Percentiles rank a stretch among this genome's conserved stretches.
Evolutionary conservation across 495 filamentous ascomycete genomes (phyloP).

Genomic region (Neurospora pannonica): DNA sequence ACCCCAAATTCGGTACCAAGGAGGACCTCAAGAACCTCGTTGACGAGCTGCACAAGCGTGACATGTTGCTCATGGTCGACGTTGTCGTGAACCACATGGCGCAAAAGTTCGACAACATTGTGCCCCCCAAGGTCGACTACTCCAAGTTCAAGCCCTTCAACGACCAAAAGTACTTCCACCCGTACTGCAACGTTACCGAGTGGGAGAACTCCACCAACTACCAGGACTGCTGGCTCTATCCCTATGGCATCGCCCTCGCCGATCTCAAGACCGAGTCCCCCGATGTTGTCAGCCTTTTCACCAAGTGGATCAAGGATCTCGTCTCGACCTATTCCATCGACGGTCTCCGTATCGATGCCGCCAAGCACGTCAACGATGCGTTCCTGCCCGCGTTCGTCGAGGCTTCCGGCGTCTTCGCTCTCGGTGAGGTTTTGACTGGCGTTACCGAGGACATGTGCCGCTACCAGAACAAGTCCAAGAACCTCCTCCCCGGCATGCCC

Average conservation of each 20-base stretch:
- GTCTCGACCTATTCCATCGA: slow-evolving; percentile 69
- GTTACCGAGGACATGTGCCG: slow-evolving; percentile 18
- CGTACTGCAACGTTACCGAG: slow-evolving; percentile 53
- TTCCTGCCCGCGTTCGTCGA: slow-evolving; percentile 57
- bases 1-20: slow-evolving; percentile 55
- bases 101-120: slow-evolving; percentile 37
- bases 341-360: slow-evolving; percentile 69
- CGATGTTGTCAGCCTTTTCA: slow-evolving; percentile 44
- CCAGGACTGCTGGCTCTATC: slow-evolving; percentile 56
- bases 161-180: slow-evolving; percentile 55
- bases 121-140: slow-evolving; percentile 48
- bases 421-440: slow-evolving; percentile 50
- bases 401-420: slow-evolving; percentile 61
- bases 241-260: slow-evolving; percentile 45
- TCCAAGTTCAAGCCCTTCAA: slow-evolving; percentile 60
- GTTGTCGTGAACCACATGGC: slow-evolving; percentile 74
- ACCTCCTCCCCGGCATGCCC: slow-evolving; percentile 59
- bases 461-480: slow-evolving; percentile 14
- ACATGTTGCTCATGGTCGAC: slow-evolving; percentile 71
- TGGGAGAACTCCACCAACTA: slow-evolving; percentile 44
- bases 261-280: slow-evolving; percentile 58
- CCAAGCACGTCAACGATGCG: slow-evolving; percentile 58
- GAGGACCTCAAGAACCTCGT: slow-evolving; percentile 54
- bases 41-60: slow-evolving; percentile 50
- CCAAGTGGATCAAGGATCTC: slow-evolving; percentile 55